Evolutionary conservation across 495 filamentous ascomycete species (phyloP), one percentile per base, ranked within the genome.

Genomic region (Penicillium pancosmium): DNA sequence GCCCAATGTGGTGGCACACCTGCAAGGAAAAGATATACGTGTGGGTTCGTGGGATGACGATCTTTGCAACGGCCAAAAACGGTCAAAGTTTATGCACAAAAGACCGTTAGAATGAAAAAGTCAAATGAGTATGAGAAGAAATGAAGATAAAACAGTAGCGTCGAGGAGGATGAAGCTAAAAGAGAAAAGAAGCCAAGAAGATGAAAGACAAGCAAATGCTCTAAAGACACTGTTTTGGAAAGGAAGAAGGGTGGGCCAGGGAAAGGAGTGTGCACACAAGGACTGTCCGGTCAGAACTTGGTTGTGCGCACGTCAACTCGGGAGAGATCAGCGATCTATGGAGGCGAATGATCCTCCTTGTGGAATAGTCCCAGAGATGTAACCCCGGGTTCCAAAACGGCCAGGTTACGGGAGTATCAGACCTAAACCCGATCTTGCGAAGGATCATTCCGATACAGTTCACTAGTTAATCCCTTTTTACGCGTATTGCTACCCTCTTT

Each of bases 21-120:
- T 15, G 34, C 33, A 38, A 31, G 33, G 33, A 47, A 60, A 34
- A 49, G 51, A 54, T 55, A 55, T 55, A 35, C 46, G 34, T 19
- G 27, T 25, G 19, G 25, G 15, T 57, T 34, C 19, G 57, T 16
- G 40, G 7, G 31, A 56, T 18, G 61, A 47, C 46, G 52, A 65
- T 63, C 55, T 57, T 62, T 47, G 34, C 57, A 62, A 64, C 59
- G 67, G 59, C 57, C 52, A 40, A 61, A 62, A 64, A 52, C 51
- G 63, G 18, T 27, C 19, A 48, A 48, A 48, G 46, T 15, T 27
- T 25, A 27, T 25, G 18, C 11, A 27, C 4, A 48, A 23, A 13
- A 25, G 19, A 48, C 46, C 15, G 46, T 25, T 23, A 27, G 46
- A n/a, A n/a, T 10, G 1, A 40, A 4, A 44, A 19, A 44, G 46